Evolutionary conservation across 2,329 filamentous ascomycete genomes (phyloP), one percentile per base, ranked within the genome.

Genomic region (Bertia moriformis): DNA sequence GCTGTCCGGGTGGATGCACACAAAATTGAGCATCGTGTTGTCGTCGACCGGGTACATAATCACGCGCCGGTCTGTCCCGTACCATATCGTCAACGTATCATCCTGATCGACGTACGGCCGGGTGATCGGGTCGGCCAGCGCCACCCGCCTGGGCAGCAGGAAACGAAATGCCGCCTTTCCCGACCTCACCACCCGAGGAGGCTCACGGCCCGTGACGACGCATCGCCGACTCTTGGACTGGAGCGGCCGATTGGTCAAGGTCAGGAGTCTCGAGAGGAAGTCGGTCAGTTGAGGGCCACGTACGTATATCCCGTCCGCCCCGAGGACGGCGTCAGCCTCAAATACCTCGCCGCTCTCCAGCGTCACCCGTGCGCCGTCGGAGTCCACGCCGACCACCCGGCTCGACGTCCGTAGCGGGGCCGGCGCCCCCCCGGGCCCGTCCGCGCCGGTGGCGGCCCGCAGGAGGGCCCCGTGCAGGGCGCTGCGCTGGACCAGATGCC

Each of bases 81-180:
- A 61, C 58, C 61, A 66, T 22, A 68, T 57, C 0, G 44, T 46
- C 14, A 65, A 43, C 13, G 51, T 44, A 33, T 52, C 50, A 4
- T 48, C 38, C 4, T 47, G 43, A 27, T 53, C 44, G 3, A 54
- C 50, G 4, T 63, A 47, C 0, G 49, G 49, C 3, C 46, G 52
- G 1, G 58, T 60, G 3, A 49, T 39, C 1, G 60, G 55, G 35
- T 65, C 56, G 3, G 48, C 46, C 3, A 52, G 46, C 3, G 50
- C 51, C 1, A 42, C 43, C 14, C 50, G 40, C 1, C 61, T 59
- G 0, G 62, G 55, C 0, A 77, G 59, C 4, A 74, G 49, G 51
- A 74, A 77, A 4, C 72, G 61, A 48, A 73, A 77, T 1, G 71
- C 70, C 32, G 64, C 69, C 48, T 73, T 72, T 2, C 71, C 71